These are phyloP conservation scores for Fusarium brachygibbosum DNA, from an alignment of 2,329 filamentous ascomycete species.

Conservation along the genomic window DNA sequence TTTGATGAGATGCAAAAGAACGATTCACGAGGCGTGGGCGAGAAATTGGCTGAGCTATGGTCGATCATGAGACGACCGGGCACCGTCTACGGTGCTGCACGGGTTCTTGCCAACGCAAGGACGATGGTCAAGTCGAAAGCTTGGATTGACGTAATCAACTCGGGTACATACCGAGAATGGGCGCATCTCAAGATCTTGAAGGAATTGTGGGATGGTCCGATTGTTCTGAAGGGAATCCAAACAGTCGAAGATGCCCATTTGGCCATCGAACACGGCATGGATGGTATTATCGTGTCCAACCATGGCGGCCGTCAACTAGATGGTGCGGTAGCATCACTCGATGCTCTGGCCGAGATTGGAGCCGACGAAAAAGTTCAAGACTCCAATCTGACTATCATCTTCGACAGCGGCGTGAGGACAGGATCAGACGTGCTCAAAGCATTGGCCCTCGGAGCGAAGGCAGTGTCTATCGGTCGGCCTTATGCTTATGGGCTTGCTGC, in stretches of 20 bases:
- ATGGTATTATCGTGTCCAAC: slow-evolving; percentile 59
- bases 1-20: slow-evolving; percentile 41
- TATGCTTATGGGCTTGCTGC: slow-evolving; percentile 55
- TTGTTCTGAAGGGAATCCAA: slow-evolving; percentile 59
- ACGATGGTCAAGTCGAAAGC: slow-evolving; percentile 38
- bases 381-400: slow-evolving; percentile 65
- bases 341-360: slow-evolving; percentile 63
- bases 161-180: slow-evolving; percentile 68
- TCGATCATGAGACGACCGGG: slow-evolving; percentile 40
- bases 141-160: slow-evolving; percentile 46
- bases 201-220: slow-evolving; percentile 70
- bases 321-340: slow-evolving; percentile 63
- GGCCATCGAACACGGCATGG: slow-evolving; percentile 55
- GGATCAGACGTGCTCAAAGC: slow-evolving; percentile 59
- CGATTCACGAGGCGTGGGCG: slow-evolving; percentile 20
- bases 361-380: slow-evolving; percentile 64
- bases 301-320: slow-evolving; percentile 61
- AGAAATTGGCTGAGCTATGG: slow-evolving; percentile 40
- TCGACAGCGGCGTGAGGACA: slow-evolving; percentile 58
- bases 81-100: slow-evolving; percentile 42
- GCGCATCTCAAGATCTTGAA: slow-evolving; percentile 70
- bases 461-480: slow-evolving; percentile 61
- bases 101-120: slow-evolving; percentile 30
- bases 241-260: slow-evolving; percentile 57
- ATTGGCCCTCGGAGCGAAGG: slow-evolving; percentile 57